Percentiles rank a stretch among this genome's conserved stretches.
These are phyloP conservation scores for Pichia ethanolica DNA, from an alignment of 805 yeast genomes.

Conservation along the genomic window DNA sequence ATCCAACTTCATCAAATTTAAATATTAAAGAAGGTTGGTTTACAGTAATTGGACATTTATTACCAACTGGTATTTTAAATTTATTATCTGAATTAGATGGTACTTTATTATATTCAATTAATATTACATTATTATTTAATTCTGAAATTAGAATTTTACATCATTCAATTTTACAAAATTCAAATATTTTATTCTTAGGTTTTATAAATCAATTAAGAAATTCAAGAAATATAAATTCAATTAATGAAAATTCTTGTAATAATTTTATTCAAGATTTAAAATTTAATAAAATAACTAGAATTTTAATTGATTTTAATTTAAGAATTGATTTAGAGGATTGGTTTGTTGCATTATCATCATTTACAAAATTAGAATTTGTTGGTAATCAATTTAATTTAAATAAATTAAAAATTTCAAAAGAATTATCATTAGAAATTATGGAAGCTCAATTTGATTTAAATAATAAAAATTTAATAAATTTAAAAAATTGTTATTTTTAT, in stretches of 20 bases:
- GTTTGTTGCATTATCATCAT: constrained; percentile 60
- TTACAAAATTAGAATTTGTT: constrained; percentile 49
- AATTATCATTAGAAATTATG: constrained; percentile 48
- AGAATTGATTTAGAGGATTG: constrained; percentile 71
- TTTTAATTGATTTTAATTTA: constrained; percentile 55
- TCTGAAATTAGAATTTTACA: constrained; percentile 62
- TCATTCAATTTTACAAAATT: constrained; percentile 51
- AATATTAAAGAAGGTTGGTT: constrained; percentile 55
- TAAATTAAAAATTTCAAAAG: constrained; percentile 42
- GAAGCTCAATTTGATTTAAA: constrained; percentile 49
- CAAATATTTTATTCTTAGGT: constrained; percentile 55
- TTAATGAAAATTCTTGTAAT: neutral
- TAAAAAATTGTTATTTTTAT: constrained; percentile 33
- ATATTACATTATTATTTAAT: constrained; percentile 42
- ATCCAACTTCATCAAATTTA: constrained; percentile 7
- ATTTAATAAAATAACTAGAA: constrained; percentile 21
- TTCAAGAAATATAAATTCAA: constrained; percentile 25
- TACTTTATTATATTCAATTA: constrained; percentile 48
- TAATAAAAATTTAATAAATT: no score
- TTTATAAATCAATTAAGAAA: constrained; percentile 45
- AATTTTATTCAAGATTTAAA: neutral
- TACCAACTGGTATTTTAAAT: constrained; percentile 55
- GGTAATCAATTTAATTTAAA: constrained; percentile 22
- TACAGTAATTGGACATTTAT: constrained; percentile 60
- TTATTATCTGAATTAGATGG: constrained; percentile 61